Evolutionary conservation across 768 basidiomycete species (phyloP).

Genomic region (Pulveroboletus sp.): DNA sequence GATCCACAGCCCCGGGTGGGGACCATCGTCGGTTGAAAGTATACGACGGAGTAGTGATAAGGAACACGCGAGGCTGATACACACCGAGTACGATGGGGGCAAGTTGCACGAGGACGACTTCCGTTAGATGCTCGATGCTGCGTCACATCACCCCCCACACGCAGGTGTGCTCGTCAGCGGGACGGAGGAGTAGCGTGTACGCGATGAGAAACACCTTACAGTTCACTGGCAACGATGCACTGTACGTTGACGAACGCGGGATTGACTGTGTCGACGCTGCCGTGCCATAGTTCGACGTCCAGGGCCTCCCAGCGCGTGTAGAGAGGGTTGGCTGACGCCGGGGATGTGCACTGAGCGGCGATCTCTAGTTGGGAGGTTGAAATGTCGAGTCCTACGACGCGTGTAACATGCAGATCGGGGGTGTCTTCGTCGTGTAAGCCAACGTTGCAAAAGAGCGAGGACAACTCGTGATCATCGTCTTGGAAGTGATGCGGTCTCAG

Average conservation of each 20-base stretch:
- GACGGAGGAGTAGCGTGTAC: not conserved
- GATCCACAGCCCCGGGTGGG: conserved; percentile 41
- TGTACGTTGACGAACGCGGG: conserved; percentile 58
- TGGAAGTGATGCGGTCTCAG: conserved; percentile 33
- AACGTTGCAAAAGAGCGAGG: conserved; percentile 20
- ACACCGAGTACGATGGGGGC: conserved; percentile 69
- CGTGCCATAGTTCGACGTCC: conserved; percentile 65
- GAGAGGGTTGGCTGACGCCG: conserved; percentile 30
- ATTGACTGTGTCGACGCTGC: conserved; percentile 66
- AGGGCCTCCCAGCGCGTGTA: conserved; percentile 66
- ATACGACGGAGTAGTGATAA: conserved; percentile 84
- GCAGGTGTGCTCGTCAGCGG: conserved; percentile 3
- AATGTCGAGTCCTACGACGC: conserved; percentile 68
- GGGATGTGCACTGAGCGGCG: conserved; percentile 46
- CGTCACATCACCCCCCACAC: not conserved
- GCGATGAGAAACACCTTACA: conserved; percentile 45
- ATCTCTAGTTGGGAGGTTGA: conserved; percentile 47
- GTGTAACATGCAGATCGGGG: conserved; percentile 52
- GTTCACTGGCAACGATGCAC: conserved; percentile 75
- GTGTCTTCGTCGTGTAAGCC: conserved; percentile 36
- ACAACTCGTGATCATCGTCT: conserved; percentile 17
- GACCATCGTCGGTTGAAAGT: conserved; percentile 77
- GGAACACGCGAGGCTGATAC: conserved; percentile 68
- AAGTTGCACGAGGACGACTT: conserved; percentile 54
- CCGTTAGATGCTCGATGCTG: conserved; percentile 78